Evolutionary conservation across 352 stramenopile genomes (phyloP).

Genomic region (Globisporangium canariense): DNA sequence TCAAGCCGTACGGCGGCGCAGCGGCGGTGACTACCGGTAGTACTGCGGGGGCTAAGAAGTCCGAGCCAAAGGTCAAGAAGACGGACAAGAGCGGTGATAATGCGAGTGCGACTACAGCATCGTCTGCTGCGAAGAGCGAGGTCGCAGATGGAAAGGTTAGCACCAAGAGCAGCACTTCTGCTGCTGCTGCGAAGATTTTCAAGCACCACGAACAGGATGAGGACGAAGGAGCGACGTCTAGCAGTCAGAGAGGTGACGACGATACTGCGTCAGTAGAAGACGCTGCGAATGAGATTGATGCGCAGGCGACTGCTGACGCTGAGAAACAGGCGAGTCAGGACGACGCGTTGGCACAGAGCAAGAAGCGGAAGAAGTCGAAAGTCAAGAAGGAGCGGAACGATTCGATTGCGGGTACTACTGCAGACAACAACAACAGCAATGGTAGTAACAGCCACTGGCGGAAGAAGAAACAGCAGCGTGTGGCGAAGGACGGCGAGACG

Average conservation of each 20-base stretch:
- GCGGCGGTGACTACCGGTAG: constrained; percentile 17
- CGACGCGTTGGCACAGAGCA: constrained; percentile 8
- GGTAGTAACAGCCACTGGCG: constrained; percentile 3
- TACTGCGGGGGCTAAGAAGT: constrained; percentile 16
- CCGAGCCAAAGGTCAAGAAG: constrained; percentile 23
- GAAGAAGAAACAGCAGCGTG: constrained; percentile 13
- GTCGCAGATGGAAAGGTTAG: neutral
- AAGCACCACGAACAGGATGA: constrained; percentile 6
- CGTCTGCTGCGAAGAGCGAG: constrained; percentile 1
- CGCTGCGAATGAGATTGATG: neutral
- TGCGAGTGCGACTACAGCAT: neutral
- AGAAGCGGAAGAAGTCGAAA: constrained; percentile 19
- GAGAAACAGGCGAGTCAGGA: constrained; percentile 9
- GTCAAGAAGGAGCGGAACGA: constrained; percentile 14
- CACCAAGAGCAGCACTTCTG: constrained; percentile 3
- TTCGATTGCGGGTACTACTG: neutral
- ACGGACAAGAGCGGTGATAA: constrained; percentile 9
- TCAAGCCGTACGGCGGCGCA: constrained; percentile 56
- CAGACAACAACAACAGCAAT: neutral
- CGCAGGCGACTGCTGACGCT: neutral
- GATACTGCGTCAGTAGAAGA: constrained; percentile 1
- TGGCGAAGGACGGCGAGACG: constrained; percentile 44
- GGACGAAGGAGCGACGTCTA: neutral
- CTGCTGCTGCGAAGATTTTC: neutral
- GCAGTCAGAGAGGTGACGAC: constrained; percentile 1